Base-by-base conservation (phyloP, 2,329 filamentous ascomycete genomes). In the Diaporthe batatas region DNA sequence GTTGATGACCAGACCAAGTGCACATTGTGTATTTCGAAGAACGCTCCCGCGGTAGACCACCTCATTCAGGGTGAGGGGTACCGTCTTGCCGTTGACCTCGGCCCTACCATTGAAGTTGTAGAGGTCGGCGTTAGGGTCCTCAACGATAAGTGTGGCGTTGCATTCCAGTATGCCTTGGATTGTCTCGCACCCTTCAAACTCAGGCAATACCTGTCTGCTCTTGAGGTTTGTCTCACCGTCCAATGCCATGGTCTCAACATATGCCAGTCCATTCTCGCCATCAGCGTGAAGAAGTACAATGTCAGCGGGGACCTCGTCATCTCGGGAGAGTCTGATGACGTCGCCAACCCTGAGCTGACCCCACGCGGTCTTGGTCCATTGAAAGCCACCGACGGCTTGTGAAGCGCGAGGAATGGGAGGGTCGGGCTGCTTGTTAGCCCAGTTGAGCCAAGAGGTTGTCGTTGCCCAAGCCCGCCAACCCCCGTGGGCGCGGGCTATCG, bases 11-110 rank as follows among this genome's bases (percentile, higher is more conserved):
- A 98, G 75, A 1, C 94, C 95, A 59, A 94, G 85, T 6, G 91
- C 92, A 74, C 87, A 86, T 6, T 87, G 86, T 0, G 95, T 98
- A 79, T 98, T 98, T 68, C 95, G 89, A 71, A 98, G 81, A 5
- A 95, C 89, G 77, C 94, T 96, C 53, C 95, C 95, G 62, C 95
- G 92, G 80, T 97, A 97, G 7, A 98, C 86, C 68, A 98, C 91
- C 77, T 98, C 93, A 72, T 90, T 92, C 53, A 94, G 90, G 0
- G 94, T 97, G 76, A 98, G 84, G 0, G 95, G 94, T 4, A 81
- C 84, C 47, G 87, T 90, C 77, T 90, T 87, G 4, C 81, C 89
- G 32, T 86, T 81, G 21, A 92, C 82, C 0, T 86, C 87, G 2
- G 94, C 88, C 68, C 89, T 90, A 18, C 93, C 93, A 75, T 95